Conservation (phyloP, 2,329 filamentous ascomycete species). For the Penicillium oxalicum region DNA sequence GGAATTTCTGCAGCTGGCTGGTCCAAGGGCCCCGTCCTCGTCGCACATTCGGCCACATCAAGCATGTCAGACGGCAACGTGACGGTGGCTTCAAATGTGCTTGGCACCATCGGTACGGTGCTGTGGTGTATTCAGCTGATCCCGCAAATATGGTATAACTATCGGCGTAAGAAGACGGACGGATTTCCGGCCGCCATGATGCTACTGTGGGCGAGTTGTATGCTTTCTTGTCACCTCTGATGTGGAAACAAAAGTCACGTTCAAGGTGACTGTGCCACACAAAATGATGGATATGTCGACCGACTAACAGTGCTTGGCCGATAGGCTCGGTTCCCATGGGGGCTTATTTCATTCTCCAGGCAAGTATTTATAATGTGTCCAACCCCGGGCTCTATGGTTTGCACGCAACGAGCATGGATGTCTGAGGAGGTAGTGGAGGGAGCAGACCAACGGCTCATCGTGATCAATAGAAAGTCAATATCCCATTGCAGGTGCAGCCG, state of each 20-base stretch:
- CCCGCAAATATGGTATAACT: slow-evolving; percentile 56
- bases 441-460: background rate
- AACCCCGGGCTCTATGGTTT: no score
- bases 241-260: background rate
- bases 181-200: slow-evolving; percentile 57
- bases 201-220: slow-evolving; percentile 57
- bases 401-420: no score
- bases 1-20: no score
- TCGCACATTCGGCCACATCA: background rate
- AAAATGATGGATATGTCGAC: background rate
- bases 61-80: slow-evolving; percentile 16
- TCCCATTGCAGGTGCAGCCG: slow-evolving; percentile 50
- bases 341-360: slow-evolving; percentile 48
- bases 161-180: slow-evolving; percentile 55
- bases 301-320: background rate
- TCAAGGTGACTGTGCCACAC: no score
- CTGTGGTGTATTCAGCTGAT: slow-evolving; percentile 39
- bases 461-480: slow-evolving; percentile 47
- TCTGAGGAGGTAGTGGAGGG: no score
- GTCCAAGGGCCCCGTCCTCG: background rate
- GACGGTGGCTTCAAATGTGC: slow-evolving; percentile 33
- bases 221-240: slow-evolving; percentile 5
- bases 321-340: slow-evolving; percentile 46
- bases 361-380: slow-evolving; percentile 13
- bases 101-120: slow-evolving; percentile 39